Evolutionary conservation across 2,329 filamentous ascomycete genomes (phyloP).

Genomic region (Fusarium guadeloupense): DNA sequence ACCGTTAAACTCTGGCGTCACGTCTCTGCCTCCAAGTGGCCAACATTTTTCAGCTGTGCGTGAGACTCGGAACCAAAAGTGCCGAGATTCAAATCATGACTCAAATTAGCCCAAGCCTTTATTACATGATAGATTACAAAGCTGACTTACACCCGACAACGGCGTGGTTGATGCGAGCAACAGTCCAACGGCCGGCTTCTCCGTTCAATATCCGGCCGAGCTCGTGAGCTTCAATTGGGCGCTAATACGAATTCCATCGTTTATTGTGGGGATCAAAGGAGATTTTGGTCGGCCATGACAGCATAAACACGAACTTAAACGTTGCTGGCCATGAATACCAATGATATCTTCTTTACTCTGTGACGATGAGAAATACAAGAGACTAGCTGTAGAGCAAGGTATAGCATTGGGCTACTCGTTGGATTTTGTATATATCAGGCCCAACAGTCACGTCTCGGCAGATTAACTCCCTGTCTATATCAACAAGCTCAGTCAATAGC

Average conservation of each 20-base stretch:
- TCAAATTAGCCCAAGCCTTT: not conserved
- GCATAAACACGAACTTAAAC: not conserved
- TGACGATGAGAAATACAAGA: not conserved
- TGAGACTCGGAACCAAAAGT: too few relatives aligned
- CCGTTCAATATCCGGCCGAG: constrained; percentile 4
- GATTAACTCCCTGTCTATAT: not conserved
- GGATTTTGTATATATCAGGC: constrained; percentile 27
- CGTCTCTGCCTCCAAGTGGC: too few relatives aligned
- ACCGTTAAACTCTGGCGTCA: too few relatives aligned
- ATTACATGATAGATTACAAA: not conserved
- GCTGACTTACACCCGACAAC: not conserved
- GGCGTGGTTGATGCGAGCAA: not conserved
- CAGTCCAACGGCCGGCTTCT: not conserved
- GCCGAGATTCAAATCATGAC: not conserved
- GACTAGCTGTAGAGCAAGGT: not conserved
- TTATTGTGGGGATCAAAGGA: not conserved
- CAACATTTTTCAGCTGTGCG: too few relatives aligned
- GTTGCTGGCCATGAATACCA: not conserved
- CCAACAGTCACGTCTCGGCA: not conserved
- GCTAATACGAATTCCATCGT: not conserved
- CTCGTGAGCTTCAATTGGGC: not conserved
- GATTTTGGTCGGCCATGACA: not conserved
- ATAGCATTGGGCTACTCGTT: too few relatives aligned
- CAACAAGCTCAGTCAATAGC: not conserved
- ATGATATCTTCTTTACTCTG: not conserved